Evolutionary conservation across 129 eudicot species (phyloP), one percentile per base, ranked within the genome.

Genomic region (Erigeron canadensis): DNA sequence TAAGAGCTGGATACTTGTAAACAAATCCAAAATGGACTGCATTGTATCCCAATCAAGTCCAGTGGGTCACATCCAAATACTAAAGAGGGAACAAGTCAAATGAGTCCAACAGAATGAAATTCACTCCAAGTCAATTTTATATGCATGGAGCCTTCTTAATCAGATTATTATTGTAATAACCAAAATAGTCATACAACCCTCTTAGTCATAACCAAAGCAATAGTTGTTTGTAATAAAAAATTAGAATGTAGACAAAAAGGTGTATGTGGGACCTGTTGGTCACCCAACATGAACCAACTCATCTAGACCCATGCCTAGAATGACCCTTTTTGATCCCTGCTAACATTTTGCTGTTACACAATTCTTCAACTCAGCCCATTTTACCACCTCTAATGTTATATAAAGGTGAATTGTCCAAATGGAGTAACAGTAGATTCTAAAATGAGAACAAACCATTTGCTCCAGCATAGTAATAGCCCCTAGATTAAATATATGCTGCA

Each of bases 401-500:
- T 38, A 64, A 37, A 48, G 11, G 22, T 38, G n/a, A 2, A 46
- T 12, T 39, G 59, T 51, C 51, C 50, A 23, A 13, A 42, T 17
- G 13, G 12, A 58, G 18, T 37, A 46, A 23, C 11, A 48, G 17
- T 11, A 55, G 56, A 67, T 41, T 42, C 16, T 28, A 50, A 65
- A 56, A 70, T 47, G 61, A 57, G 64, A 63, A 82, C 89, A 71
- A 41, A 94, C 97, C 99, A 94, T 94, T 76, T 94, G 99, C 81
- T 94, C 97, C 84, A 90, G 86, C 99, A 94, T 86, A 51, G 78
- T 85, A 63, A 94, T 90, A 41, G 99, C 96, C 59, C 79, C 87
- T 51, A 75, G 69, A 70, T 88, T 83, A 69, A 94, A 90, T 11
- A 94, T 90, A 77, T 94, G 99, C 65, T 94, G 99, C 99, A 94